Base-by-base conservation (phyloP, 2,329 filamentous ascomycete genomes). In the Peltaster fructicola region DNA sequence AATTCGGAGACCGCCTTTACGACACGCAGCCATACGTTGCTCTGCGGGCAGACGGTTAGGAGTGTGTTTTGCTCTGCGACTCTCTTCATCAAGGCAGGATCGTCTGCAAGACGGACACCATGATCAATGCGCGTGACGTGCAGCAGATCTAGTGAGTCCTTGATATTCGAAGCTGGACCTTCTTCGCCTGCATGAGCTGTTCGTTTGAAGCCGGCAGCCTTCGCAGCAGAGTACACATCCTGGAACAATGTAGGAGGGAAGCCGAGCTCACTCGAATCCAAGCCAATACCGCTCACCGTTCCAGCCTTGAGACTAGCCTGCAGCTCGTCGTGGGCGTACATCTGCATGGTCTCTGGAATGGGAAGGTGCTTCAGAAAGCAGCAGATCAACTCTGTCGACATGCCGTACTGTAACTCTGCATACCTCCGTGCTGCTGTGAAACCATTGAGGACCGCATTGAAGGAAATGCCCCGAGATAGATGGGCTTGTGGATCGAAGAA, bases 401-500 rank as follows among this genome's bases (percentile, higher is more conserved):
- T 60, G 12, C 63, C 67, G n/a, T 77, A 56, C 30, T 77, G 66
- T 23, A 45, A 46, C 39, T 68, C 55, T 1, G 76, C 76, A 12
- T 66, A 61, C 26, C 51, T 42, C 37, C 70, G 63, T 2, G 72
- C 77, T 1, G 57, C 56, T 1, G 52, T 53, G 38, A 80, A 69
- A 3, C 77, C 78, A 3, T 49, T 44, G 3, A 81, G 59, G 12
- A 82, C 62, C 2, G 65, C 72, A 9, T 61, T 53, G 42, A 78
- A 73, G 6, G 57, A 36, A 3, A 84, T 52, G 4, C 71, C 71
- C 10, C 75, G 63, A 8, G 51, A 53, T 4, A 68, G 63, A 47
- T 84, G 78, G 1, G 73, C 74, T 48, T 84, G 76, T 2, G 77
- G 76, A 45, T 84, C 78, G 52, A 84, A 82, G 54, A 81, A 84